Base-by-base conservation (phyloP, 305 asterid species). In the Salvia sclarea region DNA sequence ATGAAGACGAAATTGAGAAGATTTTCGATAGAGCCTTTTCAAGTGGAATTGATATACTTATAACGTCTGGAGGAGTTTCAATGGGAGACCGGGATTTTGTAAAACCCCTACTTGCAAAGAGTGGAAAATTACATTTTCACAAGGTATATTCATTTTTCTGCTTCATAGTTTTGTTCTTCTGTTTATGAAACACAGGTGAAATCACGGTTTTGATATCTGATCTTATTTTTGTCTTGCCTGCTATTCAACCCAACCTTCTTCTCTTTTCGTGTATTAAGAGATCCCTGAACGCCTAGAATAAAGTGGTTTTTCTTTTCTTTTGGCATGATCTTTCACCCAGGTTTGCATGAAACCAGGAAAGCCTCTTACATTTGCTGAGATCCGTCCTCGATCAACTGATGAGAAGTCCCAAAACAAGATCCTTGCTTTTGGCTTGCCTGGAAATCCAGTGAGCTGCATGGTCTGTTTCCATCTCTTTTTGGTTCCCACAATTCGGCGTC, bases 61-160 rank as follows among this genome's bases (percentile, higher is more conserved):
- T 93, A 74, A 87, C 96, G 61, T 90, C 96, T 64, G 98, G 98
- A 66, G 98, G 98, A 81, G 96, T 93, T 76, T 93, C 98, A 67
- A 90, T 90, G 98, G 98, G 98, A 74, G 98, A 90, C 81, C 84
- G 95, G 81, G 98, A 93, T 72, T 93, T 67, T 75, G 95, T 93
- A 58, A 93, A 88, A 76, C 96, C 98, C 75, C 75, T 93, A 71
- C 95, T 93, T 76, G 82, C 75, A 81, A 88, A 83, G 87, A 84
- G 74, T 66, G 98, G 98, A 69, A 87, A 37, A 55, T 35, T 90
- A 58, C 48, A 80, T 64, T 93, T 90, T 77, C 88, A 88, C 56
- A 93, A 93, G 98, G 98, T 90, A 83, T 45, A 22, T 70, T 73
- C 64, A 59, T 3, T 48, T 49, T 31, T 63, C 64, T 58, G 65